Evolutionary conservation across 2,329 filamentous ascomycete genomes (phyloP).

Genomic region (Aspergillus calidoustus): DNA sequence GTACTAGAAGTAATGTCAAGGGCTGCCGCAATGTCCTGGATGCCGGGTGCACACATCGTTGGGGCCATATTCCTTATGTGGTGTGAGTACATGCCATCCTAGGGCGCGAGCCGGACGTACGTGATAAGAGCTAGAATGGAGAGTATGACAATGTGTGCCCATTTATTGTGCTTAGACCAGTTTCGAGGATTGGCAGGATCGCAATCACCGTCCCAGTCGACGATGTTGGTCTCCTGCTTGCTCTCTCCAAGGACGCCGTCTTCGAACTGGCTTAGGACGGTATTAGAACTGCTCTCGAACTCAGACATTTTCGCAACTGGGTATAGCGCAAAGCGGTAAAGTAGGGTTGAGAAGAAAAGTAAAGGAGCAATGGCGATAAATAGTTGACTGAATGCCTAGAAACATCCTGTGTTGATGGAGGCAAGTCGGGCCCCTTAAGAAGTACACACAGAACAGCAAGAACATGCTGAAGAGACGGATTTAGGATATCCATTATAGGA

Average conservation of each 20-base stretch:
- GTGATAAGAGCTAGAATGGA: background rate
- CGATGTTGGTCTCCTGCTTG: background rate
- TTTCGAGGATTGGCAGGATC: conserved; percentile 6
- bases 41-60: conserved; percentile 62
- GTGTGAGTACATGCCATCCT: background rate
- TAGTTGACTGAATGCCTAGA: background rate
- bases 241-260: background rate
- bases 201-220: conserved; percentile 5
- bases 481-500: background rate
- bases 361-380: background rate
- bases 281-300: background rate
- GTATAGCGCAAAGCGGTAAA: background rate
- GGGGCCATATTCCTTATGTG: conserved; percentile 55
- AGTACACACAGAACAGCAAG: background rate
- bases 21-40: conserved; percentile 55
- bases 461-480: background rate
- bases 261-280: background rate
- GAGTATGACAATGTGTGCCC: background rate
- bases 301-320: background rate
- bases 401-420: background rate
- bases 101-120: background rate
- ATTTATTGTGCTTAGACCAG: conserved; percentile 6
- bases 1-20: conserved; percentile 53
- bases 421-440: background rate
- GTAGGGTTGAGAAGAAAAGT: background rate